Percentiles rank a stretch among this genome's conserved stretches.
These are phyloP conservation scores for Penicillium tannophilum DNA, from an alignment of 495 filamentous ascomycete genomes.

Conservation along the genomic window DNA sequence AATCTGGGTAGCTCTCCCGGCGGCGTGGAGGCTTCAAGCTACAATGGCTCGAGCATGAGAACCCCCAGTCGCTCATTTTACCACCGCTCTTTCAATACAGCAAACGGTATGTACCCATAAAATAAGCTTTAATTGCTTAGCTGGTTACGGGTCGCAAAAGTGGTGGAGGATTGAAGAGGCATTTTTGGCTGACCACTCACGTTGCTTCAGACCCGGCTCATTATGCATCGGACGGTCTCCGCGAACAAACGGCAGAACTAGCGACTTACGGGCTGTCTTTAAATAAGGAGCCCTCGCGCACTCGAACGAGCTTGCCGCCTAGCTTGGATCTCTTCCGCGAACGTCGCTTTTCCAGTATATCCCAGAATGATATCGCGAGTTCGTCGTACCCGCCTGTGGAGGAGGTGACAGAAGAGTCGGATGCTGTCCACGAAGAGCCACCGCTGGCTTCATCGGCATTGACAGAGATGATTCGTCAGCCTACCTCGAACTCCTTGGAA, in stretches of 20 bases:
- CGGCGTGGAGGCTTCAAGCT: slow-evolving; percentile 40
- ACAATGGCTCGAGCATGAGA: slow-evolving; percentile 52
- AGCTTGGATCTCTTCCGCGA: slow-evolving; percentile 41
- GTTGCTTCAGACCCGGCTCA: slow-evolving; percentile 64
- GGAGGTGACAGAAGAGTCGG: slow-evolving; percentile 17
- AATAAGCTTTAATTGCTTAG: neutral
- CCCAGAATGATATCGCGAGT: slow-evolving; percentile 21
- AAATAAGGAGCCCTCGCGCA: slow-evolving; percentile 36
- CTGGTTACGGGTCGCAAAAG: neutral
- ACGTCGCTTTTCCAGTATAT: slow-evolving; percentile 9
- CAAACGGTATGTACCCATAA: slow-evolving; percentile 53
- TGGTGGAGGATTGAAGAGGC: neutral
- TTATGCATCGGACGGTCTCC: slow-evolving; percentile 73
- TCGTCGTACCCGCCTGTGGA: slow-evolving; percentile 14
- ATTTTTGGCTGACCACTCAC: slow-evolving; percentile 31
- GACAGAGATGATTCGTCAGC: slow-evolving; percentile 63
- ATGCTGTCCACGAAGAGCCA: slow-evolving; percentile 11
- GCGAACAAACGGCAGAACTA: slow-evolving; percentile 89
- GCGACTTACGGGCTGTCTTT: slow-evolving; percentile 79
- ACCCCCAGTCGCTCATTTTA: slow-evolving; percentile 79
- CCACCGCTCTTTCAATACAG: slow-evolving; percentile 68
- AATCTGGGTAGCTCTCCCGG: slow-evolving; percentile 36
- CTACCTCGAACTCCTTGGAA: slow-evolving; percentile 41
- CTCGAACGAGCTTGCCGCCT: slow-evolving; percentile 36
- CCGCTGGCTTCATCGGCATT: slow-evolving; percentile 53